Conservation (phyloP, 2,329 filamentous ascomycete species). For the Massarina eburnea region DNA sequence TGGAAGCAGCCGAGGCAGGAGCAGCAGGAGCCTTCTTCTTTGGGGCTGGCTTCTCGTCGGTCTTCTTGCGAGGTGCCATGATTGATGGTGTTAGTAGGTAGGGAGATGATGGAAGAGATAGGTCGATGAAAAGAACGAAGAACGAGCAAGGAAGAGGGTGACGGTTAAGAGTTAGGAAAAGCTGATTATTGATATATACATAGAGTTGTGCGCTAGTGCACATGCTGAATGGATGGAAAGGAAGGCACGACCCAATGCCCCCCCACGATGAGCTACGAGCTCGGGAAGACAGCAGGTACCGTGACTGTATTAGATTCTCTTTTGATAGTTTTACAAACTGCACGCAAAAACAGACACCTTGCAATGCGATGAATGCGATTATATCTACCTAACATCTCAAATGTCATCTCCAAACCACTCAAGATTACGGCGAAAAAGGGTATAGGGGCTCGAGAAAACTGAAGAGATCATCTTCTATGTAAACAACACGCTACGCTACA, state of each 20-base stretch:
- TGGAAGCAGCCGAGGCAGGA: too few relatives aligned
- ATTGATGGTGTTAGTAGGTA: neutral
- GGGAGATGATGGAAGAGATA: neutral
- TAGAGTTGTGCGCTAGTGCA: too few relatives aligned
- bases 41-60: constrained; percentile 29
- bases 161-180: too few relatives aligned
- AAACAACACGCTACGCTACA: constrained; percentile 1
- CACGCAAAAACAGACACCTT: neutral
- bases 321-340: too few relatives aligned
- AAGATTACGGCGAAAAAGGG: constrained; percentile 2
- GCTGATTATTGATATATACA: too few relatives aligned
- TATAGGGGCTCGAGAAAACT: constrained; percentile 4
- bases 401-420: neutral
- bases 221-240: too few relatives aligned
- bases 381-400: neutral
- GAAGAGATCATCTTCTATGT: constrained; percentile 1
- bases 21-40: constrained; percentile 4
- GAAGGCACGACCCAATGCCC: neutral
- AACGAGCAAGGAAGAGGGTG: neutral
- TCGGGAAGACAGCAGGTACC: neutral
- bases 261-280: neutral
- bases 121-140: neutral
- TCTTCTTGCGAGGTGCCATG: constrained; percentile 44
- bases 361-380: neutral
- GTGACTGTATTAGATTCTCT: too few relatives aligned